Conservation (phyloP, 2,329 filamentous ascomycete species). For the Talaromyces funiculosus region DNA sequence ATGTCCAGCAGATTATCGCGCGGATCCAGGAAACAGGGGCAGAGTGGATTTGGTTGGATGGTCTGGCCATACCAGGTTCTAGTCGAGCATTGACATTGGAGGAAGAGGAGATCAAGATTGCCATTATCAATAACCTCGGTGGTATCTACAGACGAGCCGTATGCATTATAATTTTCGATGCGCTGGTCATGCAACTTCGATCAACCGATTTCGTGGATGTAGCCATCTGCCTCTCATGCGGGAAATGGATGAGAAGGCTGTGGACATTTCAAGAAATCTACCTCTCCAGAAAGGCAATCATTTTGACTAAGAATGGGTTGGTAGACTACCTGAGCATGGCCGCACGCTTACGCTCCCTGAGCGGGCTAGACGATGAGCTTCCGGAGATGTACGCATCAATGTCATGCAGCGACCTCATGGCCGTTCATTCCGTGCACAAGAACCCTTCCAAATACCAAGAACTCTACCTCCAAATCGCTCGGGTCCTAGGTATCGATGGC, state of each 20-base stretch:
- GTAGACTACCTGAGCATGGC: neutral
- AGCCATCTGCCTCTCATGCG: neutral
- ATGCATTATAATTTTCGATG: neutral
- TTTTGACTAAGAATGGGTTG: neutral
- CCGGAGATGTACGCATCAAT: neutral
- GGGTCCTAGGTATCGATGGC: neutral
- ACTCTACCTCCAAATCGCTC: neutral
- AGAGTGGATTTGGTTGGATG: conserved; percentile 5
- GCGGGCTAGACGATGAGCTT: neutral
- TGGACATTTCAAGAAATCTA: conserved; percentile 5
- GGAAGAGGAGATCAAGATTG: conserved; percentile 3
- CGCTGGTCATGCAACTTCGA: conserved; percentile 3
- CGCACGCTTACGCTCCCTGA: neutral
- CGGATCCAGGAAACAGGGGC: neutral
- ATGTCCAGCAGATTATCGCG: neutral
- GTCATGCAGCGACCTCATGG: neutral
- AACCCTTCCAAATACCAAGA: neutral
- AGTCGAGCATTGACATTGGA: neutral
- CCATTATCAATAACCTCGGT: neutral
- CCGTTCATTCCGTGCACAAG: neutral
- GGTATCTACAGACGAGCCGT: neutral
- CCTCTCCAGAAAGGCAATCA: neutral
- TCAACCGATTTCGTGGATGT: conserved; percentile 1
- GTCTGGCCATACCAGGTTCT: neutral
- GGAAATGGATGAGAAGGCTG: conserved; percentile 4